A percentile compares a stretch with the other conserved stretches of the same genome.
Conservation (phyloP, 306 rosid species). For the Casuarina equisetifolia region DNA sequence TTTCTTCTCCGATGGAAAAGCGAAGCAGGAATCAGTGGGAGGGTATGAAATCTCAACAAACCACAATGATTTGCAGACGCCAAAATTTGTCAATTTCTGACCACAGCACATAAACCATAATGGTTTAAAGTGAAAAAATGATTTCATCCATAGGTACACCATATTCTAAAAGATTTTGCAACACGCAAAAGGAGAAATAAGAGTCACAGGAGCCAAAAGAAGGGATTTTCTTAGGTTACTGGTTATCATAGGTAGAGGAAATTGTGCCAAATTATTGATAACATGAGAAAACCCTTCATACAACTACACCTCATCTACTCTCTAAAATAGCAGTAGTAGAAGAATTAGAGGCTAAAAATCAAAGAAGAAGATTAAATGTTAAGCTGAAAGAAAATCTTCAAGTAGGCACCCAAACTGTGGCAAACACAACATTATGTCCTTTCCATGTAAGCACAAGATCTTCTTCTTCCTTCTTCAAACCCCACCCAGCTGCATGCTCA, state of each 20-base stretch:
- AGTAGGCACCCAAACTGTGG: constrained; percentile 80
- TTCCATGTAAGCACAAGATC: constrained; percentile 90
- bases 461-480: constrained; percentile 81
- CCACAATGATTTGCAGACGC: too few species aligned
- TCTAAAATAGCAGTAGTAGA: neutral
- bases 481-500: constrained; percentile 98
- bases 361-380: neutral
- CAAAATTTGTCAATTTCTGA: too few species aligned
- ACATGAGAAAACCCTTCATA: constrained; percentile 1
- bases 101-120: too few species aligned
- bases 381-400: constrained; percentile 21
- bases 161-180: neutral
- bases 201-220: neutral
- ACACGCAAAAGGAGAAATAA: neutral
- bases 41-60: neutral
- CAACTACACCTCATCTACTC: neutral
- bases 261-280: neutral
- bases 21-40: neutral
- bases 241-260: neutral
- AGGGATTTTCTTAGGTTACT: neutral
- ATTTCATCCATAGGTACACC: neutral
- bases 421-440: constrained; percentile 92
- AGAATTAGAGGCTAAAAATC: neutral
- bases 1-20: neutral
- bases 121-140: neutral